phyloP scores from a whole-genome alignment of 1,284 basidiomycete species.

The Neotropicomus parvogracilis region DNA sequence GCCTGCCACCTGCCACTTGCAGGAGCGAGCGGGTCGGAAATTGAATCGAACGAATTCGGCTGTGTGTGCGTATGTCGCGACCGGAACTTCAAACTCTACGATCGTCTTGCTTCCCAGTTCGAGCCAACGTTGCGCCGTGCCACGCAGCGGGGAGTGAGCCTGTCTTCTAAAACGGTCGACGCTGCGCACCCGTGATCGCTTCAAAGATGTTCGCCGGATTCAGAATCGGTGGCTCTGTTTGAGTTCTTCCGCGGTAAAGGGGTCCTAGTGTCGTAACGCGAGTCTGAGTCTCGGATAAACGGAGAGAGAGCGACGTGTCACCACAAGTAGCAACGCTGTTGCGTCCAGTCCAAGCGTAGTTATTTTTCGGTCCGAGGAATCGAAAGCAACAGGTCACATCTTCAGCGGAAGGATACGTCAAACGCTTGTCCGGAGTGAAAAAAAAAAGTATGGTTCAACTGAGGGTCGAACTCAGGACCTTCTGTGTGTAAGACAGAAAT shows the following conservation, averaged over 20 bases:
- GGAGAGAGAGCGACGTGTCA: neutral
- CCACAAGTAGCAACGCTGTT: neutral
- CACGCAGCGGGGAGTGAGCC: too few species aligned
- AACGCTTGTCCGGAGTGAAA: too few species aligned
- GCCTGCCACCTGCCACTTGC: too few species aligned
- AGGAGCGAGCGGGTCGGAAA: too few species aligned
- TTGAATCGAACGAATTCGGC: too few species aligned
- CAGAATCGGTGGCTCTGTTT: neutral
- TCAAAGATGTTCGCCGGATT: neutral
- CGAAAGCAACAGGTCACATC: neutral
- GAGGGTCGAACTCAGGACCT: slow-evolving; percentile 64
- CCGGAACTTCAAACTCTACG: slow-evolving; percentile 2
- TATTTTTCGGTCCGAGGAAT: slow-evolving; percentile 4
- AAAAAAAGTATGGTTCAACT: slow-evolving; percentile 44
- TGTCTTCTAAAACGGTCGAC: neutral
- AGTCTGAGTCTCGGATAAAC: neutral
- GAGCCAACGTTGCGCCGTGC: neutral
- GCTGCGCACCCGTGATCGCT: neutral
- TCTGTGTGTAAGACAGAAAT: slow-evolving; percentile 63
- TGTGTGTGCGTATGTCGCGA: neutral
- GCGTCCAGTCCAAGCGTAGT: neutral
- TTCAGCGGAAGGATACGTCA: too few species aligned
- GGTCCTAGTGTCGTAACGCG: too few species aligned
- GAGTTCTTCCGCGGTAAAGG: neutral
- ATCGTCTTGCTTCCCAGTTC: neutral